phyloP scores from a whole-genome alignment of 2,329 filamentous ascomycete species.

The Ophiostoma tasmaniense region DNA sequence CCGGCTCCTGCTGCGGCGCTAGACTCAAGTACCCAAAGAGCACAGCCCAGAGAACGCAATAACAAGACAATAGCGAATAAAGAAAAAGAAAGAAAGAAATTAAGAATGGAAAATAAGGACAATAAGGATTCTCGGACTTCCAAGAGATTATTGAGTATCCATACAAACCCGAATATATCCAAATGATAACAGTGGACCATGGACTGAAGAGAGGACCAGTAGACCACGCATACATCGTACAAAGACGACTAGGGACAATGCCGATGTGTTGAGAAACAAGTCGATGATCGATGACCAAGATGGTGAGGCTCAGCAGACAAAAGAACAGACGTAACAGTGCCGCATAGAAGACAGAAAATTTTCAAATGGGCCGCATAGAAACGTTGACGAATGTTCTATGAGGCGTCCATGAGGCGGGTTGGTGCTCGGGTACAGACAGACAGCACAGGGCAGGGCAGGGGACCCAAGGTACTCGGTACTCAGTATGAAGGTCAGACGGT shows the following conservation, averaged over 20 bases:
- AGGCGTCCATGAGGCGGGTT: neutral
- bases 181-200: neutral
- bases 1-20: slow-evolving; percentile 13
- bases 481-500: neutral
- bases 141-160: neutral
- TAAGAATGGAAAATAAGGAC: neutral
- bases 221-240: neutral
- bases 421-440: neutral
- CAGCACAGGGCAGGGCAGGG: neutral
- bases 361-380: neutral
- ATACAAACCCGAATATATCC: neutral
- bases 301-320: neutral
- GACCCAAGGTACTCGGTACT: neutral
- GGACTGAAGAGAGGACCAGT: neutral
- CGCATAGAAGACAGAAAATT: neutral
- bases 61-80: neutral
- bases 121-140: neutral
- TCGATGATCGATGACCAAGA: neutral
- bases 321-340: neutral
- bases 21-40: slow-evolving; percentile 5
- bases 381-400: neutral
- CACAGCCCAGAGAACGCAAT: neutral
- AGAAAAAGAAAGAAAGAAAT: too few relatives aligned
- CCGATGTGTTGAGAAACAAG: neutral
- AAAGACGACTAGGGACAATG: neutral